phyloP scores from a whole-genome alignment of 2,329 filamentous ascomycete species.

The Stagonosporopsis cucurbitacearum region DNA sequence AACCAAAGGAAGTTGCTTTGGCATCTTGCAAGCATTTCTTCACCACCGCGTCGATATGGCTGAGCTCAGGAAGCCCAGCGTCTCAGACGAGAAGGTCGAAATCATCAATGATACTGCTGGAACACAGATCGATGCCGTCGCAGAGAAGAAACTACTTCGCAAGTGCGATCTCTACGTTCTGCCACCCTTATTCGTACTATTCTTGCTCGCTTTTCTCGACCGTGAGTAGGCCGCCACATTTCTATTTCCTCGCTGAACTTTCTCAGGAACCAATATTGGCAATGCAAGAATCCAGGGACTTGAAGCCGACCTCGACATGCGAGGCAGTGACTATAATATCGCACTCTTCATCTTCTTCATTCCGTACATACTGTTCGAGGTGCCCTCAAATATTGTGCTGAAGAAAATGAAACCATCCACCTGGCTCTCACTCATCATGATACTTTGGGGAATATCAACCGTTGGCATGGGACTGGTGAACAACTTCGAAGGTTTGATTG shows the following conservation, averaged over 20 bases:
- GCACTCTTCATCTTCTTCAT: constrained; percentile 50
- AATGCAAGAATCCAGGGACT: constrained; percentile 53
- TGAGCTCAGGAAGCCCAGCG: constrained; percentile 6
- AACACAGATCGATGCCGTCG: constrained; percentile 40
- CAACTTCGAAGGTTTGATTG: constrained; percentile 56
- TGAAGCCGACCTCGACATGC: constrained; percentile 48
- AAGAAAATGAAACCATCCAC: constrained; percentile 49
- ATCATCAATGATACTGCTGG: constrained; percentile 35
- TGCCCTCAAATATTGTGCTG: constrained; percentile 31
- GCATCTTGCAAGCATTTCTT: not conserved
- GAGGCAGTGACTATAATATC: constrained; percentile 47
- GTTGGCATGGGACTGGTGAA: constrained; percentile 56
- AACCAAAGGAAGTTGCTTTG: not conserved
- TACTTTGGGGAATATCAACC: constrained; percentile 51
- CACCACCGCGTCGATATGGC: constrained; percentile 19
- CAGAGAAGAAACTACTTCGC: constrained; percentile 55
- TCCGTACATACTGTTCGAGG: constrained; percentile 47
- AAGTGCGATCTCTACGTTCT: constrained; percentile 59
- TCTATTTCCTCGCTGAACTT: not conserved
- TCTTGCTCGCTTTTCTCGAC: constrained; percentile 42
- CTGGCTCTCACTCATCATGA: constrained; percentile 49
- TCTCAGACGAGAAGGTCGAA: constrained; percentile 31
- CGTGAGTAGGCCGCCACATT: constrained; percentile 27
- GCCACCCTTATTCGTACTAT: constrained; percentile 55
- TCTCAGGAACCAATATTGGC: constrained; percentile 29